Evolutionary conservation across 352 stramenopile species (phyloP), one percentile per base, ranked within the genome.

Genomic region (Globisporangium alternatum): DNA sequence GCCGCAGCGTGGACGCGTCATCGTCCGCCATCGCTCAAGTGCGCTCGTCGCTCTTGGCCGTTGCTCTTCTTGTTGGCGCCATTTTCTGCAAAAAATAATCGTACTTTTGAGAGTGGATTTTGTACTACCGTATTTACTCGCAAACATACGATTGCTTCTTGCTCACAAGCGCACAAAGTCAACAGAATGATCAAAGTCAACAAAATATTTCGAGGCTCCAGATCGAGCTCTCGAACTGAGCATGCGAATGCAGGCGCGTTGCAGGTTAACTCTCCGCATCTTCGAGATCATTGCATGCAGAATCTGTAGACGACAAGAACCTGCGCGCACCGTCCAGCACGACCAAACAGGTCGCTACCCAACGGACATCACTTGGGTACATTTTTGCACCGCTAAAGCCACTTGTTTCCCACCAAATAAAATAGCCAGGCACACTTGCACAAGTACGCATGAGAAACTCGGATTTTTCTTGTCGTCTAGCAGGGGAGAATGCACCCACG

Each of bases 1-100:
- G 93, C 21, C 81, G 77, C 66, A 93, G 67, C 69, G 84, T 90
- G 65, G 85, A 75, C 47, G 31, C 62, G 13, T 70, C 65, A 65
- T 64, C 62, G 53, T 65, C 68, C 35, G 51, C 59, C 60, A 47
- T 61, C 1, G 31, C 8, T 7, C 22, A 19, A 5, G 47, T 28
- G 25, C 25, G 25, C 25, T 28, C 2, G 25, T 28, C 25, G 21
- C 13, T 30, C 22, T 35, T 35, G 31, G 45, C 8, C 31, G 47
- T 13, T 19, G 22, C 28, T 56, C 41, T 56, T 30, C 37, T 15
- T 19, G 41, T 44, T 64, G 28, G 58, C 30, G 28, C 41, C 56
- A 63, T 31, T 41, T 64, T 5, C 33, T 2, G 25, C 25, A 28
- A 33, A 12, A 33, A 35, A 3, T 10, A 22, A 39, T 22, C 47